Percentiles rank a stretch among this genome's conserved stretches.
These are phyloP conservation scores for Trichoderma sp. DNA, from an alignment of 2,329 filamentous ascomycete genomes.

Conservation along the genomic window DNA sequence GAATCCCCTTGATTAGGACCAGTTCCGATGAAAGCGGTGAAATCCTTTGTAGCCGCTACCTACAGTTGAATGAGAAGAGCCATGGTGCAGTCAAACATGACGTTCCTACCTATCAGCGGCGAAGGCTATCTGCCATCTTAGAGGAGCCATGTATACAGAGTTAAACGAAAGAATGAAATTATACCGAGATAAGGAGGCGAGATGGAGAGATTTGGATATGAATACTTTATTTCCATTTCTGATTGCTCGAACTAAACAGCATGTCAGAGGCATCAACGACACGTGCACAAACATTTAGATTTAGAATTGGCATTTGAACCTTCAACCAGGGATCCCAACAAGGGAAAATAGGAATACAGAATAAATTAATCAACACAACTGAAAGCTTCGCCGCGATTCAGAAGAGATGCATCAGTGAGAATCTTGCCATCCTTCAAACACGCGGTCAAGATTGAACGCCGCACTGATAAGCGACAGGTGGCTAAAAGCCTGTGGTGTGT, in stretches of 20 bases:
- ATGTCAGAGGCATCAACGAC: not conserved
- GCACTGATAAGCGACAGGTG: conserved; percentile 74
- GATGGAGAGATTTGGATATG: not conserved
- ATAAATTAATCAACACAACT: not conserved
- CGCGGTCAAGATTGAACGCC: conserved; percentile 70
- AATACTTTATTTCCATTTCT: not conserved
- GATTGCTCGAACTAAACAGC: not conserved
- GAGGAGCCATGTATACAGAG: not conserved
- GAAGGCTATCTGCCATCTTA: not conserved
- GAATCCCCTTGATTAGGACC: conserved; percentile 21
- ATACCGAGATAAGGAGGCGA: too few species aligned
- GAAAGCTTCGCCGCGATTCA: not conserved
- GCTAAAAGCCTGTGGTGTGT: conserved; percentile 77
- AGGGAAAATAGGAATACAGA: not conserved
- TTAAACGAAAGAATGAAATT: not conserved
- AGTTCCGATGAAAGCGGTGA: conserved; percentile 23
- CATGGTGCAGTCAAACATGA: not conserved
- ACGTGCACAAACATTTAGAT: not conserved
- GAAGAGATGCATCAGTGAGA: not conserved
- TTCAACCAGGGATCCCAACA: not conserved
- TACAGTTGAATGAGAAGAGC: not conserved
- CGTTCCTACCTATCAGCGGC: not conserved
- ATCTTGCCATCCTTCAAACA: conserved; percentile 28
- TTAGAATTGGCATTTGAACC: not conserved
- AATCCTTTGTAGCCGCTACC: conserved; percentile 4